Evolutionary conservation across 768 basidiomycete genomes (phyloP).

Genomic region (Rhodotorula paludigena): DNA sequence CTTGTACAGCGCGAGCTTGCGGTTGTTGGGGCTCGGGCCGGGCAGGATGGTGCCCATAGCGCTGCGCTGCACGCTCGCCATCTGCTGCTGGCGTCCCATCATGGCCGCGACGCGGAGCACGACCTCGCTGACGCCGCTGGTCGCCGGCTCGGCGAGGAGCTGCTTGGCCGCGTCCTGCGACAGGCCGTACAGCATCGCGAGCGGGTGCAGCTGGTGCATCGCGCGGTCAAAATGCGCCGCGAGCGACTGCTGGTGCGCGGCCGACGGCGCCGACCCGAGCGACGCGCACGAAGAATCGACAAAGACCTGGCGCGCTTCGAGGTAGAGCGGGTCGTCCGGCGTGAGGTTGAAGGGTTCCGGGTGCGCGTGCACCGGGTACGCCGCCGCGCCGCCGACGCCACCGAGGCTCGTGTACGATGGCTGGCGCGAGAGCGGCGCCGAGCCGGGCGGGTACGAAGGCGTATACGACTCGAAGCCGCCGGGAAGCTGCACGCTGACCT

Average conservation of each 20-base stretch:
- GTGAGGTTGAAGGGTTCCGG: constrained; percentile 31
- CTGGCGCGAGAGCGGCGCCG: constrained; percentile 10
- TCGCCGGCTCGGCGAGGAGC: constrained; percentile 27
- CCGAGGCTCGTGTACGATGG: constrained; percentile 13
- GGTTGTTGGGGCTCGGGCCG: constrained; percentile 84
- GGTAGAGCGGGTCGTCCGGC: constrained; percentile 31
- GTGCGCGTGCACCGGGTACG: constrained; percentile 27
- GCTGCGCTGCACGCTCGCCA: constrained; percentile 22
- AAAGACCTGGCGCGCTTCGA: constrained; percentile 32
- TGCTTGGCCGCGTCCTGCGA: constrained; percentile 29
- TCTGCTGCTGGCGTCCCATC: constrained; percentile 29
- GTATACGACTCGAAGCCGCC: constrained; percentile 14
- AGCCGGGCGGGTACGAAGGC: not conserved
- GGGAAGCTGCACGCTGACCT: constrained; percentile 7
- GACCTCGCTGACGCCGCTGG: constrained; percentile 29
- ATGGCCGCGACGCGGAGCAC: constrained; percentile 32
- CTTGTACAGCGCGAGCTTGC: constrained; percentile 84
- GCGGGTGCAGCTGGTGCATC: constrained; percentile 30
- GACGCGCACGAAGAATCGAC: constrained; percentile 25
- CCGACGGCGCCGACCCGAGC: constrained; percentile 11
- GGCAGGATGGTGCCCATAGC: constrained; percentile 39
- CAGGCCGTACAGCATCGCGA: constrained; percentile 35
- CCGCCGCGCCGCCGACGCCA: not conserved
- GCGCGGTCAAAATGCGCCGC: constrained; percentile 33
- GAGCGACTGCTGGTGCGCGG: constrained; percentile 10